Evolutionary conservation across 2,329 filamentous ascomycete genomes (phyloP).

Genomic region (Talaromyces sp.): DNA sequence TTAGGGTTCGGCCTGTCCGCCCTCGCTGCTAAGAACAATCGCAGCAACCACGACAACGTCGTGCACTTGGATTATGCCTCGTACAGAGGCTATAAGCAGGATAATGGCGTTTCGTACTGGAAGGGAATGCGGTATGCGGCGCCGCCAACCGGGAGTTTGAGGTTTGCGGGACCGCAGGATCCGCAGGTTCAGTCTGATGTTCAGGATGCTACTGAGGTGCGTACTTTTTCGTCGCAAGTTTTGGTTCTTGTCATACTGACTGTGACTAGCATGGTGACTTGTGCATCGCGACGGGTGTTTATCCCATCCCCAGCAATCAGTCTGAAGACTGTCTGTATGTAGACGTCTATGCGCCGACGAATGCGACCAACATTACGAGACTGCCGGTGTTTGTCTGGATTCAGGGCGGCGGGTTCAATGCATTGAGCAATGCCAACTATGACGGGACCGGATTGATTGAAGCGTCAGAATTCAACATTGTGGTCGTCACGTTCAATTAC

Average conservation of each 20-base stretch:
- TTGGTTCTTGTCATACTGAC: constrained; percentile 15
- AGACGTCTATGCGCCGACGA: constrained; percentile 42
- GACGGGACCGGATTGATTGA: constrained; percentile 62
- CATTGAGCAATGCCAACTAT: constrained; percentile 58
- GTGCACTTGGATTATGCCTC: constrained; percentile 60
- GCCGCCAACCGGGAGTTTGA: constrained; percentile 62
- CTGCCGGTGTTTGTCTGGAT: constrained; percentile 65
- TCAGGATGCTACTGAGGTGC: constrained; percentile 57
- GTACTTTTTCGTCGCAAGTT: neutral
- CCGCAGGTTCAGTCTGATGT: constrained; percentile 50
- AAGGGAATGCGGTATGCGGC: constrained; percentile 73
- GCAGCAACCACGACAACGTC: neutral
- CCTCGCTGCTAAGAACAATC: neutral
- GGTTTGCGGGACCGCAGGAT: constrained; percentile 67
- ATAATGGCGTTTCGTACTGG: constrained; percentile 66
- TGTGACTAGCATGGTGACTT: constrained; percentile 39
- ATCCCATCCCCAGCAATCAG: constrained; percentile 57
- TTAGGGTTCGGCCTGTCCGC: constrained; percentile 2
- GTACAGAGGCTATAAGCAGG: constrained; percentile 58
- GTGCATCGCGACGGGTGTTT: constrained; percentile 68
- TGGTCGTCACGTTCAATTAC: constrained; percentile 29
- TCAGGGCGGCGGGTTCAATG: constrained; percentile 63
- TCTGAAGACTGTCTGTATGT: constrained; percentile 46
- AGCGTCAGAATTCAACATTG: constrained; percentile 41
- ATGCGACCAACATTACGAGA: constrained; percentile 41